These are phyloP conservation scores for Dendrostoma leiphaemia DNA, from an alignment of 2,329 filamentous ascomycete species.

Conservation along the genomic window DNA sequence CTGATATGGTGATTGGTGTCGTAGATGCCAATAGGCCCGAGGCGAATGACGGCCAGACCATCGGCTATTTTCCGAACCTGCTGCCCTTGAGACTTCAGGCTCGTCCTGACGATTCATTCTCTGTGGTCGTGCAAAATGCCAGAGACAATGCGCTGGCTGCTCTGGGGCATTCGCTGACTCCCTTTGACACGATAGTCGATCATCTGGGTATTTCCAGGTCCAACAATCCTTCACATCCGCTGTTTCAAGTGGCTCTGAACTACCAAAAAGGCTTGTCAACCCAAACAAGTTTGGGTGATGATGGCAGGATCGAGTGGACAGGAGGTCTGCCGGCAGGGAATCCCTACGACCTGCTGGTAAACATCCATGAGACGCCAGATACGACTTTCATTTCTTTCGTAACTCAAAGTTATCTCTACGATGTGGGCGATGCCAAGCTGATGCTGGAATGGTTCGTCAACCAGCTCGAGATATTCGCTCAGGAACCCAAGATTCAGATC, in stretches of 20 bases:
- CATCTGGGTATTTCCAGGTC: constrained; percentile 39
- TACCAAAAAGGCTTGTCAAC: constrained; percentile 24
- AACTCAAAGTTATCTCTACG: too few relatives aligned
- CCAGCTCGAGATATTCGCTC: too few relatives aligned
- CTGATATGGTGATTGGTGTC: constrained; percentile 48
- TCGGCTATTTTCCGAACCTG: constrained; percentile 49
- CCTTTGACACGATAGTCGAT: constrained; percentile 46
- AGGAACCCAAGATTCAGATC: too few relatives aligned
- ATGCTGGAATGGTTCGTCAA: too few relatives aligned
- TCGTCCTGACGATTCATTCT: constrained; percentile 18
- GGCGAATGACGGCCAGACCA: constrained; percentile 26
- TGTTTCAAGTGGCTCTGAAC: constrained; percentile 46
- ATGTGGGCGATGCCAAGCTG: too few relatives aligned
- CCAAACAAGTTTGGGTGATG: background rate
- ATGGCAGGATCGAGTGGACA: background rate
- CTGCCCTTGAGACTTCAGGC: constrained; percentile 40
- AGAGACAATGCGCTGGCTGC: constrained; percentile 31
- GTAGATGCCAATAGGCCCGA: constrained; percentile 43
- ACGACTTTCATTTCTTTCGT: too few relatives aligned
- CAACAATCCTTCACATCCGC: constrained; percentile 34
- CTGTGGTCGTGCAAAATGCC: constrained; percentile 23
- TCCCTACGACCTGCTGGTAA: too few relatives aligned
- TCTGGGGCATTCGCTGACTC: constrained; percentile 40
- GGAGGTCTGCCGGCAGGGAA: too few relatives aligned
- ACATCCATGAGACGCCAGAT: too few relatives aligned